phyloP scores from a whole-genome alignment of 2,329 filamentous ascomycete genomes.

The Monilinia fructicola region DNA sequence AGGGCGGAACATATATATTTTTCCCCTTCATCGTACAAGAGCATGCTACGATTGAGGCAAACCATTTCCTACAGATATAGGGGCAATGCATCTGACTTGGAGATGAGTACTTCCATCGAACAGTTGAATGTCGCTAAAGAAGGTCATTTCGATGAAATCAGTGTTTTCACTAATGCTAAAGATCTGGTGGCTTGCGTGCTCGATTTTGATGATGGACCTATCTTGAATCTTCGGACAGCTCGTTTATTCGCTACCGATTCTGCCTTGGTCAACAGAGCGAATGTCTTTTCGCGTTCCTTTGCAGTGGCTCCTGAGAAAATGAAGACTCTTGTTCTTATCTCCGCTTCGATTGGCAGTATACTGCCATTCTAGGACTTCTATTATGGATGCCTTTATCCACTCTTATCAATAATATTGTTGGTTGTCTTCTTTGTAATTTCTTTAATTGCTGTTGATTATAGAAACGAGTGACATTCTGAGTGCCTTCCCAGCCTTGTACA shows the following conservation, averaged over 20 bases:
- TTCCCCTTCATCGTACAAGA: not conserved
- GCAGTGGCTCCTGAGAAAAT: conserved; percentile 48
- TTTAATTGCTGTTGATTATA: conserved; percentile 45
- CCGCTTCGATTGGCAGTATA: conserved; percentile 48
- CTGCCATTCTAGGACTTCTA: conserved; percentile 35
- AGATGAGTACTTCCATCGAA: not conserved
- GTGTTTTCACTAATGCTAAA: not conserved
- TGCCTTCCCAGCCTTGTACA: conserved; percentile 47
- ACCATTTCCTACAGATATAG: not conserved
- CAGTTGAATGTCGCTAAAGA: not conserved
- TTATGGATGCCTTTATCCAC: conserved; percentile 39
- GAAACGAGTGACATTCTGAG: conserved; percentile 44
- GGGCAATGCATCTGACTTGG: not conserved
- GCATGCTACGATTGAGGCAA: not conserved
- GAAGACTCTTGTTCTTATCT: conserved; percentile 44
- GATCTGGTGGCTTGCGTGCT: not conserved
- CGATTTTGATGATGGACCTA: conserved; percentile 27
- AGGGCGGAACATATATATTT: not conserved
- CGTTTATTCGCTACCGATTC: conserved; percentile 44
- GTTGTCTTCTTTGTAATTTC: conserved; percentile 40
- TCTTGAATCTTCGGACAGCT: conserved; percentile 41
- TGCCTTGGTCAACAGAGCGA: conserved; percentile 48
- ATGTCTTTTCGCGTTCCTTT: conserved; percentile 48
- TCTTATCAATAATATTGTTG: conserved; percentile 39
- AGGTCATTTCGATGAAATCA: not conserved